phyloP scores from a whole-genome alignment of 139 green algal genomes.

The Chlamydomonas schloesseri region DNA sequence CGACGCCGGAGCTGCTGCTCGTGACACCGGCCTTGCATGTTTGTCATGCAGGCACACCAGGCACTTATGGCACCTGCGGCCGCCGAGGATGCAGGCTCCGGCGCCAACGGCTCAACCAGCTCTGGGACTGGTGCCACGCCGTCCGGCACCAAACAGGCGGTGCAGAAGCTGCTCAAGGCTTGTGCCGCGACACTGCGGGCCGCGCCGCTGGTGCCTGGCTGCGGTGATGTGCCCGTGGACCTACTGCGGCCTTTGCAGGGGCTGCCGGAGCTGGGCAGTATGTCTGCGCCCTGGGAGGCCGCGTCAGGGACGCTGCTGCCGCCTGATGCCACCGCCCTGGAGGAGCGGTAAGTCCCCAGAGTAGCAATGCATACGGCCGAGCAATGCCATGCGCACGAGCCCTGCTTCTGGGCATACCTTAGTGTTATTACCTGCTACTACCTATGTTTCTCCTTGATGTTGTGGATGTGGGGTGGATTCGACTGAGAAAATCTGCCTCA shows the following conservation, averaged over 20 bases:
- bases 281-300: not conserved
- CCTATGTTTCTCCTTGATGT: not conserved
- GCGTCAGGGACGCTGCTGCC: not conserved
- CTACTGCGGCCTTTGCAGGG: not conserved
- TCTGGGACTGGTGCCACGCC: not conserved
- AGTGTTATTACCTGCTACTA: not conserved
- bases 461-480: not conserved
- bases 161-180: not conserved
- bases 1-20: too few relatives aligned
- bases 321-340: not conserved
- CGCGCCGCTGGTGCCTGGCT: conserved; percentile 21
- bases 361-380: not conserved
- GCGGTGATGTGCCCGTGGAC: conserved; percentile 5
- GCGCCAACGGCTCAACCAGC: too few relatives aligned
- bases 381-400: not conserved
- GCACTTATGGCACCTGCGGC: not conserved
- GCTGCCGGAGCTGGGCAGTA: not conserved
- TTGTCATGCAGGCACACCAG: not conserved
- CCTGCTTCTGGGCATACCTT: not conserved
- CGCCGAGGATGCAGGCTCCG: not conserved
- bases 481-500: not conserved
- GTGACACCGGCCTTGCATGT: too few relatives aligned
- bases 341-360: conserved; percentile 3
- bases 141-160: not conserved
- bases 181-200: not conserved